Percentiles rank a stretch among this genome's conserved stretches.
phyloP scores from a whole-genome alignment of 2,329 filamentous ascomycete species.

The Tolypocladium tropicale region DNA sequence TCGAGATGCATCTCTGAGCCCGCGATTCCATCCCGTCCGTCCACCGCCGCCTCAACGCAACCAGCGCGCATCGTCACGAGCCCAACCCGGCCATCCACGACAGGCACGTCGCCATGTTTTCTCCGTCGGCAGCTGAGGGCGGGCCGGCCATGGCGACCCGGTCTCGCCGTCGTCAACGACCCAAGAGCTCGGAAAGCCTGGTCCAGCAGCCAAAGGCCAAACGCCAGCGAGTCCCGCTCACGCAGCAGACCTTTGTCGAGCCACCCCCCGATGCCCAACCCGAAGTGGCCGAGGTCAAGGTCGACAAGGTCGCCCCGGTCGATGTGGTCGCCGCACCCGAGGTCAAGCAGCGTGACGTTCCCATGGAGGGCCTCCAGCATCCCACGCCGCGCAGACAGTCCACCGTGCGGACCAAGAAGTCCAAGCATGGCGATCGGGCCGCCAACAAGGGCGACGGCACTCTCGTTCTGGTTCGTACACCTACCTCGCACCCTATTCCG shows the following conservation, averaged over 20 bases:
- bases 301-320: conserved; percentile 34
- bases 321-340: conserved; percentile 28
- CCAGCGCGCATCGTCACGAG: background rate
- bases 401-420: conserved; percentile 51
- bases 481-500: background rate
- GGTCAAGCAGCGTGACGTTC: conserved; percentile 29
- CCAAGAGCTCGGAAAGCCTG: conserved; percentile 43
- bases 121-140: conserved; percentile 39
- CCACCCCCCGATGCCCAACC: conserved; percentile 30
- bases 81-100: conserved; percentile 6
- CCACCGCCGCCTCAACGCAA: conserved; percentile 4
- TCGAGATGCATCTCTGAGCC: conserved; percentile 17
- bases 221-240: conserved; percentile 47
- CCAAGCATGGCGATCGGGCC: conserved; percentile 50
- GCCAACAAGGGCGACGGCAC: conserved; percentile 56
- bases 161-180: conserved; percentile 52
- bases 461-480: conserved; percentile 48
- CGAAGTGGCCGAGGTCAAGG: conserved; percentile 47
- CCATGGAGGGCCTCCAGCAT: conserved; percentile 29
- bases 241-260: conserved; percentile 45
- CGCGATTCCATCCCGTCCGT: conserved; percentile 4
- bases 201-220: conserved; percentile 52
- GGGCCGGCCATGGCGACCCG: conserved; percentile 47
- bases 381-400: conserved; percentile 39
- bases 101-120: conserved; percentile 40